phyloP scores from a whole-genome alignment of 1,284 basidiomycete species.

The Malassezia slooffiae region DNA sequence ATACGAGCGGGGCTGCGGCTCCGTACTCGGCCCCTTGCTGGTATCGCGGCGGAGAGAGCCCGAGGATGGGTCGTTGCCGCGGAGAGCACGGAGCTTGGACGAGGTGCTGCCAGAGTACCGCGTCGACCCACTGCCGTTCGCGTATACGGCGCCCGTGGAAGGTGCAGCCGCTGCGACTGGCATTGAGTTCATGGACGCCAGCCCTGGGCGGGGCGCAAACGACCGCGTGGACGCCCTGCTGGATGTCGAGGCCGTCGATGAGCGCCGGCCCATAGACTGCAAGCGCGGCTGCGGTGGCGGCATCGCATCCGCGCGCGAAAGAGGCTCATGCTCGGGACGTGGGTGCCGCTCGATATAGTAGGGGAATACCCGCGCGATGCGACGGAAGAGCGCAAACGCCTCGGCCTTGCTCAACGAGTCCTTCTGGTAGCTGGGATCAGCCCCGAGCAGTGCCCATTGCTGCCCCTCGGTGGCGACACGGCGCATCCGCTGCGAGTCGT shows the following conservation, averaged over 20 bases:
- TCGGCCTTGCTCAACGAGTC: conserved; percentile 4
- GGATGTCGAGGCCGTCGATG: neutral
- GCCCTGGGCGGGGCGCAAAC: neutral
- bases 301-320: neutral
- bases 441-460: conserved; percentile 8
- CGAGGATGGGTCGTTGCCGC: too few species aligned
- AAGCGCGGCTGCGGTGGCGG: too few species aligned
- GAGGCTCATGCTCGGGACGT: neutral
- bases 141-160: too few species aligned
- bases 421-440: neutral
- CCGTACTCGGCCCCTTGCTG: neutral
- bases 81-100: neutral
- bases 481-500: too few species aligned
- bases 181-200: too few species aligned
- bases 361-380: conserved; percentile 9
- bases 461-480: conserved; percentile 11
- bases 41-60: too few species aligned
- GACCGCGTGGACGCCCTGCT: neutral
- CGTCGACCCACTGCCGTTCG: too few species aligned
- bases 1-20: neutral
- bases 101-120: conserved; percentile 1
- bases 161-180: too few species aligned
- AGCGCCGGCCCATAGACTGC: too few species aligned
- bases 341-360: too few species aligned
- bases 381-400: conserved; percentile 2